These are phyloP conservation scores for Gynostemma pentaphyllum DNA, from an alignment of 306 rosid genomes.

Conservation along the genomic window DNA sequence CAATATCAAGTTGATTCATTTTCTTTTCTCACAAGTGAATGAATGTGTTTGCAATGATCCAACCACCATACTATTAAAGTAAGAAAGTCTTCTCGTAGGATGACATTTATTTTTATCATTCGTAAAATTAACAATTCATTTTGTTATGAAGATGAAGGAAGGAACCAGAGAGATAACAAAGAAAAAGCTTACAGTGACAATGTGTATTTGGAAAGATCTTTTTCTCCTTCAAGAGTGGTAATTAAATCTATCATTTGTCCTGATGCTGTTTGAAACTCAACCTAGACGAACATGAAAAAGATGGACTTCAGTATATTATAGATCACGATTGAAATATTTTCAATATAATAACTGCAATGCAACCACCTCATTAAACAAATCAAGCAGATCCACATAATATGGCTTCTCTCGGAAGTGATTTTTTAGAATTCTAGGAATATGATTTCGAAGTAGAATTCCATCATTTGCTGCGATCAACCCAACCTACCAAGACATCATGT, in stretches of 20 bases:
- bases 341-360: background rate
- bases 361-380: slow-evolving; percentile 77
- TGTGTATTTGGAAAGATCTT: slow-evolving; percentile 80
- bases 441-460: slow-evolving; percentile 75
- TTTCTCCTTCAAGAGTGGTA: slow-evolving; percentile 88
- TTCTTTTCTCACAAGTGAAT: too few relatives aligned
- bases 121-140: background rate
- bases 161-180: too few relatives aligned
- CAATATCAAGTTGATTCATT: too few relatives aligned
- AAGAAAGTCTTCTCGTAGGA: too few relatives aligned
- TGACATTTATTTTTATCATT: too few relatives aligned
- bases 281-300: slow-evolving; percentile 29
- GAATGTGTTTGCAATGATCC: too few relatives aligned
- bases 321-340: background rate
- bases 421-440: slow-evolving; percentile 60
- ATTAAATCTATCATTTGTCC: slow-evolving; percentile 98
- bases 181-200: slow-evolving; percentile 65
- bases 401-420: slow-evolving; percentile 77
- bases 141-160: background rate
- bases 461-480: slow-evolving; percentile 85
- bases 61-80: too few relatives aligned
- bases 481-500: slow-evolving; percentile 30
- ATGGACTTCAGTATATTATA: background rate
- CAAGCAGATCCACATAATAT: slow-evolving; percentile 76
- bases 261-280: slow-evolving; percentile 89